A percentile compares a stretch with the other conserved stretches of the same genome.
Conservation (phyloP, 2,329 filamentous ascomycete species). For the Monilinia polystroma region DNA sequence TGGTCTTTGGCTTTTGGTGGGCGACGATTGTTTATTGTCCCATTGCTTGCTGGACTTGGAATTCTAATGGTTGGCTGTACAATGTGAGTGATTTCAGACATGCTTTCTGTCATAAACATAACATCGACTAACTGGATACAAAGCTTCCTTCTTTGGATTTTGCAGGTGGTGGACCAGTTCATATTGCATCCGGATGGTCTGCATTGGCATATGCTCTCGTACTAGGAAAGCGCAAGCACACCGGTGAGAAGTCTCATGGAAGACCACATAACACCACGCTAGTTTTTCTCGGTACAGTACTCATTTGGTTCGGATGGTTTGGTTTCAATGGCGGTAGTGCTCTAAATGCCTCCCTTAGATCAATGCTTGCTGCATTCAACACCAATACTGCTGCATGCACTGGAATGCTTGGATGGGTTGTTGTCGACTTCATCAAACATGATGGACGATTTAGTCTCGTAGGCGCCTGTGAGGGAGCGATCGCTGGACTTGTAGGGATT, state of each 20-base stretch:
- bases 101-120: no score
- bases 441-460: conserved; percentile 51
- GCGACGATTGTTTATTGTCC: conserved; percentile 64
- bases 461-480: conserved; percentile 54
- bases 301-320: conserved; percentile 65
- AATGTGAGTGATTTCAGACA: conserved; percentile 38
- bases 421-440: conserved; percentile 52
- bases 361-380: conserved; percentile 57
- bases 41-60: conserved; percentile 67
- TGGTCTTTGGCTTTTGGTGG: conserved; percentile 64
- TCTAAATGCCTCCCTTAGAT: conserved; percentile 52
- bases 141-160: conserved; percentile 45
- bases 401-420: conserved; percentile 53
- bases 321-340: conserved; percentile 54
- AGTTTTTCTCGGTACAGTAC: conserved; percentile 61
- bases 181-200: conserved; percentile 62
- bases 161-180: conserved; percentile 55
- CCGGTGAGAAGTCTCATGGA: conserved; percentile 49
- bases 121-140: not conserved
- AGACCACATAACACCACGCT: conserved; percentile 63
- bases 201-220: conserved; percentile 63
- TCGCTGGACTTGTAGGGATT: conserved; percentile 57
- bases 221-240: conserved; percentile 56
- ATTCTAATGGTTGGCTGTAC: conserved; percentile 63
- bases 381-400: conserved; percentile 58